A percentile compares a stretch with the other conserved stretches of the same genome.
These are phyloP conservation scores for Trichocladium antarcticum DNA, from an alignment of 495 filamentous ascomycete species.

Conservation along the genomic window DNA sequence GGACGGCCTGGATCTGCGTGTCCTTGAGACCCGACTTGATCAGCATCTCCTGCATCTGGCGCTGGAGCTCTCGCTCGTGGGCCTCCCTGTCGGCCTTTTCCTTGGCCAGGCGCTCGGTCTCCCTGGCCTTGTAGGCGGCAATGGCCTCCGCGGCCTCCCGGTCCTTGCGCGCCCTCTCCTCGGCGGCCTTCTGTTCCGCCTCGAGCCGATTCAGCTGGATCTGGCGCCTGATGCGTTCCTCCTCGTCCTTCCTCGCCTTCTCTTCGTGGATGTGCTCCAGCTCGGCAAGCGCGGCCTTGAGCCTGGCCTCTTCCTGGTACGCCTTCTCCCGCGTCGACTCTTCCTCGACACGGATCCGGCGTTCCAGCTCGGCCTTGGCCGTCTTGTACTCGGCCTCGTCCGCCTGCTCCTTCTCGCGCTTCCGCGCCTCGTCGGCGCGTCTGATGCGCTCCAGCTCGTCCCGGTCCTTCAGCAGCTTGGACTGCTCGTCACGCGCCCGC, in stretches of 20 bases:
- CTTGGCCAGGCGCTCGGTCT: conserved; percentile 38
- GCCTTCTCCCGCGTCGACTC: conserved; percentile 35
- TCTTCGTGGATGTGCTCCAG: conserved; percentile 33
- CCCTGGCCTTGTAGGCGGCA: conserved; percentile 45
- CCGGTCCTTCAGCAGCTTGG: conserved; percentile 33
- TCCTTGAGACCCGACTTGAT: conserved; percentile 41
- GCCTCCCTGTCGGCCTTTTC: conserved; percentile 38
- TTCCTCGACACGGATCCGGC: conserved; percentile 25
- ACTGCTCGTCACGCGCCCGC: conserved; percentile 32
- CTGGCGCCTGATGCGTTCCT: conserved; percentile 40
- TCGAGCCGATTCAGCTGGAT: conserved; percentile 47
- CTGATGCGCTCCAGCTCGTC: conserved; percentile 34
- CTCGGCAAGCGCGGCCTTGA: conserved; percentile 38
- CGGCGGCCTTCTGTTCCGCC: conserved; percentile 39
- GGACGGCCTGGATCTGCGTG: conserved; percentile 41
- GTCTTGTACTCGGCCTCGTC: conserved; percentile 23
- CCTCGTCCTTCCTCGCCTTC: conserved; percentile 36
- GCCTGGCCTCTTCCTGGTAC: conserved; percentile 33
- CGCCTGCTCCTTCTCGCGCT: conserved; percentile 12
- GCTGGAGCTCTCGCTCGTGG: conserved; percentile 41
- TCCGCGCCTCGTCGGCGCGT: conserved; percentile 20
- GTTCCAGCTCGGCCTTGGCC: conserved; percentile 25
- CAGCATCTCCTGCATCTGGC: conserved; percentile 39
- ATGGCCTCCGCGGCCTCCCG: conserved; percentile 46
- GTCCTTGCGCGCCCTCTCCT: conserved; percentile 36